These are phyloP conservation scores for Skeletonema potamos DNA, from an alignment of 108 stramenopile genomes.

Conservation along the genomic window DNA sequence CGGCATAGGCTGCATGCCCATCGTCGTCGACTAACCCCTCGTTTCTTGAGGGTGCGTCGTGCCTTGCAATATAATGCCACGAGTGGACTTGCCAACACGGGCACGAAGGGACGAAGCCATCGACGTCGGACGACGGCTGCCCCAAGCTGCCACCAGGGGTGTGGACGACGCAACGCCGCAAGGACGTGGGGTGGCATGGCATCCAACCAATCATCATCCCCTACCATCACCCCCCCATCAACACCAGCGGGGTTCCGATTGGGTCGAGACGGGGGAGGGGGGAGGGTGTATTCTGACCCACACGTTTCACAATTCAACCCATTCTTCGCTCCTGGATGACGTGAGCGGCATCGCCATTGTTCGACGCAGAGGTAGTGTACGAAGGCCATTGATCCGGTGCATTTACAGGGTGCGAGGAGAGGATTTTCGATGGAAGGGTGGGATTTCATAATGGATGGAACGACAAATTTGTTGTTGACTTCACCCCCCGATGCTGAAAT, in stretches of 20 bases:
- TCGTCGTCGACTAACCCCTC: constrained; percentile 80
- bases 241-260: constrained; percentile 13
- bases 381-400: constrained; percentile 91
- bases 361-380: constrained; percentile 90
- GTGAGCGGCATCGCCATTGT: constrained; percentile 88
- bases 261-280: constrained; percentile 81
- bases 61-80: constrained; percentile 86
- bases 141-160: constrained; percentile 84
- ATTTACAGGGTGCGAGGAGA: constrained; percentile 85
- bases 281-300: constrained; percentile 74
- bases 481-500: not conserved
- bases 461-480: not conserved
- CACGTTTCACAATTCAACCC: constrained; percentile 87
- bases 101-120: constrained; percentile 79
- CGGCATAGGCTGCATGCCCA: constrained; percentile 92
- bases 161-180: constrained; percentile 79
- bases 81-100: constrained; percentile 74
- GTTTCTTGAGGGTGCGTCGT: constrained; percentile 81
- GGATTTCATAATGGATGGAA: constrained; percentile 36
- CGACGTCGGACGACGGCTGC: constrained; percentile 69
- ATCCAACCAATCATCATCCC: constrained; percentile 82
- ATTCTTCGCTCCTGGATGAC: constrained; percentile 76
- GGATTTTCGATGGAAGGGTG: constrained; percentile 81
- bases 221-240: constrained; percentile 26
- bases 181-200: constrained; percentile 93